A percentile compares a stretch with the other conserved stretches of the same genome.
Evolutionary conservation across 108 stramenopile genomes (phyloP).

Genomic region (Skeletonema tropicum): DNA sequence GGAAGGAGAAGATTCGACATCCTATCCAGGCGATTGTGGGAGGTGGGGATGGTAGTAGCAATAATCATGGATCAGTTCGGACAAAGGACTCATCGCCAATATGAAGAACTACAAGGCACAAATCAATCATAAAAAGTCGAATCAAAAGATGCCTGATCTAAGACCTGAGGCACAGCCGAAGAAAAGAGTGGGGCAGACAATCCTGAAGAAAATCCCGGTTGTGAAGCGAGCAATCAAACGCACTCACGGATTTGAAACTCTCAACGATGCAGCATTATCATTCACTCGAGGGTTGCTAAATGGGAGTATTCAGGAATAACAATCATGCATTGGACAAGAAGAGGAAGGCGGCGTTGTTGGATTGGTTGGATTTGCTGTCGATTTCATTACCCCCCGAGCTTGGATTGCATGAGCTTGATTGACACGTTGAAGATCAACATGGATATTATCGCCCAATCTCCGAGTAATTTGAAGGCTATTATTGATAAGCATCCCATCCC

Average conservation of each 20-base stretch:
- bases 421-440: conserved; percentile 32
- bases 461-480: conserved; percentile 19
- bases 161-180: conserved; percentile 33
- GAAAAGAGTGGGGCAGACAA: conserved; percentile 14
- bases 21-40: conserved; percentile 13
- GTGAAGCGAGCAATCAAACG: conserved; percentile 37
- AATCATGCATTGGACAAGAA: conserved; percentile 29
- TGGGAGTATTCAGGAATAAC: conserved; percentile 35
- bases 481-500: conserved; percentile 34
- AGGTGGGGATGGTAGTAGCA: not conserved
- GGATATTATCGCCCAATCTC: conserved; percentile 19
- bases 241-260: conserved; percentile 25
- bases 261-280: conserved; percentile 41
- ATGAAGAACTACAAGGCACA: conserved; percentile 34
- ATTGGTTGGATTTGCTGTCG: conserved; percentile 43
- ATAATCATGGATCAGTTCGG: not conserved
- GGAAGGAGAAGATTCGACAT: conserved; percentile 17
- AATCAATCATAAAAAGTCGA: conserved; percentile 1
- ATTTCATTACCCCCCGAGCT: conserved; percentile 45
- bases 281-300: conserved; percentile 32
- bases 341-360: conserved; percentile 33
- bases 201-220: conserved; percentile 30
- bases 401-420: conserved; percentile 44
- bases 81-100: conserved; percentile 14
- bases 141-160: conserved; percentile 24